Base-by-base conservation (phyloP, 2,329 filamentous ascomycete genomes). In the Zasmidium cellare region DNA sequence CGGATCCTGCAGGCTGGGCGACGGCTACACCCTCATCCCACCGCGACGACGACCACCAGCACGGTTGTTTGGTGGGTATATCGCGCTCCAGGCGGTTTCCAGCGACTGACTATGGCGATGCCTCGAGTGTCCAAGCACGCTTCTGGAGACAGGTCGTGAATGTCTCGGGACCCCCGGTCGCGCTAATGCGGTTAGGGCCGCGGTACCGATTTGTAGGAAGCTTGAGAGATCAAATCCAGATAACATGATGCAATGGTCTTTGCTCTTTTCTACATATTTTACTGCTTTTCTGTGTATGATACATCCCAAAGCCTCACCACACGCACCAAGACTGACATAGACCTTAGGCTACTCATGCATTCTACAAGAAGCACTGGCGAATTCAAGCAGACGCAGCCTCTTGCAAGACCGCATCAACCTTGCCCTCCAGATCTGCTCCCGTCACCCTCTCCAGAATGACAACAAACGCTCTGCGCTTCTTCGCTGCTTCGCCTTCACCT, bases 381-480 rank as follows among this genome's bases (percentile, higher is more conserved):
- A 41, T 5, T 52, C 31, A 44, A 44, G 25, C n/a, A 16, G 50
- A 7, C 16, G 46, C 46, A 12, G 55, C 55, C 16, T 48, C 55
- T 24, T 46, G 38, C 3, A 46, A 25, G 9, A 53, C 55, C 9
- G 52, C 55, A 25, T 46, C 38, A 23, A 53, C 57, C 58, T 74
- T 77, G 3, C 71, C 70, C 60, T 77, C 75, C 31, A 77, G 56
- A 51, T 75, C 71, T 16, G 72, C 71, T 3, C 71, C 73, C 1
- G 74, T 68, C 1, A 71, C 74, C 45, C 75, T 62, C 63, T 77
- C 75, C 14, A 77, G 65, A 9, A 76, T 59, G 2, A 73, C 57
- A 1, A 77, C 75, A 64, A 79, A 77, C 9, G 70, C 75, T 24
- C 73, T 67, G 20, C 73, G 67, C 60, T 75, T 74, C 60, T 69